Conservation (phyloP, 2,329 filamentous ascomycete genomes). For the Stagonosporopsis rhizophila region DNA sequence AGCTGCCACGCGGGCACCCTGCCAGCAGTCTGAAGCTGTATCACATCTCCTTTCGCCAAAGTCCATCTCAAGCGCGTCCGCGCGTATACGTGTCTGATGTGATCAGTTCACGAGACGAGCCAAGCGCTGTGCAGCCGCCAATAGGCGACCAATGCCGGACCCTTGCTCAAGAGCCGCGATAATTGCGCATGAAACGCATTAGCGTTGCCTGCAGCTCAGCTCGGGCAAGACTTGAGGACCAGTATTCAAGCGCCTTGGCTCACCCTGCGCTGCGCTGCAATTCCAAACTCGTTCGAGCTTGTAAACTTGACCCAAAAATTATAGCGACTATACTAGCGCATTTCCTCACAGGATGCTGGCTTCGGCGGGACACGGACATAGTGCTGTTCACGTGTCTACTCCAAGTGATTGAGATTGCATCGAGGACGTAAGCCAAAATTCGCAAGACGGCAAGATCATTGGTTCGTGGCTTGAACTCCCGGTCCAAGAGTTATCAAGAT, state of each 20-base stretch:
- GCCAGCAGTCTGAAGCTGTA: neutral
- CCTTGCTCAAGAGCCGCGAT: slow-evolving; percentile 10
- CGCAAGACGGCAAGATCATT: neutral
- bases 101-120: slow-evolving; percentile 16
- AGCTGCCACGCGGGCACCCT: slow-evolving; percentile 1
- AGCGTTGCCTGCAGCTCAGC: slow-evolving; percentile 6
- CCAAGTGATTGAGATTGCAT: neutral
- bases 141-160: slow-evolving; percentile 4
- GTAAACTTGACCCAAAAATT: neutral
- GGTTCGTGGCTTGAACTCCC: slow-evolving; percentile 8
- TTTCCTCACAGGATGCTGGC: neutral
- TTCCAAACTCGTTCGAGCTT: neutral
- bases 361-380: neutral
- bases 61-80: slow-evolving; percentile 8
- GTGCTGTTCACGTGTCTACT: neutral
- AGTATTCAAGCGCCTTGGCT: slow-evolving; percentile 6
- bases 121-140: slow-evolving; percentile 18
- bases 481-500: slow-evolving; percentile 8
- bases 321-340: neutral
- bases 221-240: slow-evolving; percentile 1
- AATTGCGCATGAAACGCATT: slow-evolving; percentile 7
- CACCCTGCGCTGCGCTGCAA: slow-evolving; percentile 6
- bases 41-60: slow-evolving; percentile 5
- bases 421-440: neutral
- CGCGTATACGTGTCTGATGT: slow-evolving; percentile 4